phyloP scores from a whole-genome alignment of 352 stramenopile species.

The Phytophthora cryptogea region DNA sequence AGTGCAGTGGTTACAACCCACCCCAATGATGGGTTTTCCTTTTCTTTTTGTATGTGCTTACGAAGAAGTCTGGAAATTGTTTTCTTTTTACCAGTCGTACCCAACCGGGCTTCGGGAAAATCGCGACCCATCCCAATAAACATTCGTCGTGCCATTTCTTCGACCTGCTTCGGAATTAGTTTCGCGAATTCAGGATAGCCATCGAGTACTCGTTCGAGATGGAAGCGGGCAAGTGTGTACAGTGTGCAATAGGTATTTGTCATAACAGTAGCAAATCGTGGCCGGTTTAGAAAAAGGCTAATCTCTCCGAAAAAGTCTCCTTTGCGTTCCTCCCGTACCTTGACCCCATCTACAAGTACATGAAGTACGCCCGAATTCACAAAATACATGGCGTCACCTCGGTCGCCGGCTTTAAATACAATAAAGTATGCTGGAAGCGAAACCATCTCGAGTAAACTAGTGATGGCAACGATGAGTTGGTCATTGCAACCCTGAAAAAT shows the following conservation, averaged over 20 bases:
- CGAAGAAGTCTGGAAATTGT: conserved; percentile 50
- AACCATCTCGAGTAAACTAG: conserved; percentile 65
- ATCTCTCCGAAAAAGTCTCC: conserved; percentile 73
- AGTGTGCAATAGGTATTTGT: conserved; percentile 67
- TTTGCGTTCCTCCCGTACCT: conserved; percentile 63
- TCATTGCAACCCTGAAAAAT: conserved; percentile 65
- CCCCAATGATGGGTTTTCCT: conserved; percentile 33
- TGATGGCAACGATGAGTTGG: conserved; percentile 70
- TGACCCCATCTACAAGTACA: conserved; percentile 61
- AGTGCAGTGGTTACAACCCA: conserved; percentile 14
- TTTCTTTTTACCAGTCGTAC: conserved; percentile 41
- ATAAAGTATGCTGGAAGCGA: conserved; percentile 57
- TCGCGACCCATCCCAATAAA: conserved; percentile 37
- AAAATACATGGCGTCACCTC: conserved; percentile 72
- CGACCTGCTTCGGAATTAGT: conserved; percentile 44
- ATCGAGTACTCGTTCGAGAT: conserved; percentile 59
- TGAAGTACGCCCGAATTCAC: conserved; percentile 69
- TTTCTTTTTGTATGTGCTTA: conserved; percentile 49
- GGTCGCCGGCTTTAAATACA: conserved; percentile 52
- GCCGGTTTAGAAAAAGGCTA: conserved; percentile 55
- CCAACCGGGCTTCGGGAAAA: conserved; percentile 9
- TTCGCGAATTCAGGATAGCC: conserved; percentile 54
- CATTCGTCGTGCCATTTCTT: conserved; percentile 47
- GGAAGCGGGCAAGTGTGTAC: conserved; percentile 61
- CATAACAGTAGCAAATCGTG: conserved; percentile 56